A percentile compares a stretch with the other conserved stretches of the same genome.
Evolutionary conservation across 371 early-diverging fungal species (phyloP).

Genomic region (Mucor saturninus): DNA sequence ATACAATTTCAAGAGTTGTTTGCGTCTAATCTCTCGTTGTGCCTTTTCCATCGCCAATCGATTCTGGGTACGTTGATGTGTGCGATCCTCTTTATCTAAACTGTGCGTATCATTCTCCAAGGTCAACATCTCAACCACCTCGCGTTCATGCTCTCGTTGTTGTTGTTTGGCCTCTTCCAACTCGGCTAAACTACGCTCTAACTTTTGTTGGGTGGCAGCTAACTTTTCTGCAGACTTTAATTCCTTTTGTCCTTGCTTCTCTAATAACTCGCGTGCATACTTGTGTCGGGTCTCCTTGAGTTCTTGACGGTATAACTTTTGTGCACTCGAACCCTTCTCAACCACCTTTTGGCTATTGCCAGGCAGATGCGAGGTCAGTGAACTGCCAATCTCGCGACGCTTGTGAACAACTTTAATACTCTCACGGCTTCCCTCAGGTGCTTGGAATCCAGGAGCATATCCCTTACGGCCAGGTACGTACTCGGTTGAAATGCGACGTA

Average conservation of each 20-base stretch:
- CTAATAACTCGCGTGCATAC: constrained; percentile 52
- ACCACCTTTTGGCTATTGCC: background rate
- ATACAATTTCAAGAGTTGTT: constrained; percentile 43
- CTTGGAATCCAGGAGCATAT: constrained; percentile 48
- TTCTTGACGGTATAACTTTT: constrained; percentile 42
- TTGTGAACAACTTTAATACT: constrained; percentile 28
- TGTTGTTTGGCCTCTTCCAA: constrained; percentile 4
- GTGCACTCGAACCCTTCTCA: background rate
- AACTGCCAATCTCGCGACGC: constrained; percentile 35
- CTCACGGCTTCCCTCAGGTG: constrained; percentile 46
- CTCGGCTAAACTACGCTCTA: background rate
- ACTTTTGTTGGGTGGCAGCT: constrained; percentile 7
- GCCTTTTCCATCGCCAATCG: constrained; percentile 28
- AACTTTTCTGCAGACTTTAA: constrained; percentile 34
- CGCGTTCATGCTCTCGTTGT: constrained; percentile 36
- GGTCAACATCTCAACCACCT: constrained; percentile 33
- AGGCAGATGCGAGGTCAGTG: constrained; percentile 41
- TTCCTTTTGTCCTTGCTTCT: constrained; percentile 41
- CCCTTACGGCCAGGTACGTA: constrained; percentile 35
- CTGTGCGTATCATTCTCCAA: constrained; percentile 10
- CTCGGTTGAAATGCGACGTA: constrained; percentile 20
- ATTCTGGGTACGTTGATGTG: constrained; percentile 32
- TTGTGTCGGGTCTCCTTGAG: constrained; percentile 40
- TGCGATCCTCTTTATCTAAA: constrained; percentile 15
- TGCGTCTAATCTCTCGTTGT: constrained; percentile 30